Percentiles rank a stretch among this genome's conserved stretches.
Conservation (phyloP, 139 green algal genomes). For the Pycnococcus provasolii region DNA sequence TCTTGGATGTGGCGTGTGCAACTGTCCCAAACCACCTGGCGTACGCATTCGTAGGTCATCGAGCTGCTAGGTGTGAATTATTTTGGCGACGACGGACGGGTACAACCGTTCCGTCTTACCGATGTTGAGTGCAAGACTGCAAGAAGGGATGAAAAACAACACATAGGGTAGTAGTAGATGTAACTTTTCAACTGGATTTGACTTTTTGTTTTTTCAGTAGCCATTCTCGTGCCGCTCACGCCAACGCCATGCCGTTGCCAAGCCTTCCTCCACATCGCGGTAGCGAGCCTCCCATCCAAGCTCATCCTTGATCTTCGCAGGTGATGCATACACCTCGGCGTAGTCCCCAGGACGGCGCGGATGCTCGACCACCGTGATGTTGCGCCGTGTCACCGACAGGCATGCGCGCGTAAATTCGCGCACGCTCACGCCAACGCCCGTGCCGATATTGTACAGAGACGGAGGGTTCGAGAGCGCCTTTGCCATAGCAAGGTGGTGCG, state of each 20-base stretch:
- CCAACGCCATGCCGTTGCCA: constrained; percentile 24
- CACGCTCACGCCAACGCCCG: constrained; percentile 40
- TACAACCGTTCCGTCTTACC: too few relatives aligned
- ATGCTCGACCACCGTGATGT: constrained; percentile 35
- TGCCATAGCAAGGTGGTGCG: constrained; percentile 43
- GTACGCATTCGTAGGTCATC: too few relatives aligned
- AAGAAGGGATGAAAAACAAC: too few relatives aligned
- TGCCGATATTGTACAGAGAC: constrained; percentile 58
- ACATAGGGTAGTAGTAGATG: too few relatives aligned
- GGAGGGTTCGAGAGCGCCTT: constrained; percentile 38
- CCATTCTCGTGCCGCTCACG: constrained; percentile 8
- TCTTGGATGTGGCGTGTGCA: too few relatives aligned
- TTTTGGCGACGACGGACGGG: too few relatives aligned
- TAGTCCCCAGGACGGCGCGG: constrained; percentile 38
- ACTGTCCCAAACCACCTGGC: too few relatives aligned
- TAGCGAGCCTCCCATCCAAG: constrained; percentile 41
- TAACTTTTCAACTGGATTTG: background rate
- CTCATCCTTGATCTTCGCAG: constrained; percentile 36
- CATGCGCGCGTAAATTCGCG: constrained; percentile 44
- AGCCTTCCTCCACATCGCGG: constrained; percentile 23
- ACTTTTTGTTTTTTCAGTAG: constrained; percentile 6
- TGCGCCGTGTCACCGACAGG: constrained; percentile 35
- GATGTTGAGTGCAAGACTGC: too few relatives aligned
- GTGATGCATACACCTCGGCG: constrained; percentile 43
- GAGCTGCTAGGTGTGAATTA: too few relatives aligned